Evolutionary conservation across 1,139 yeast genomes (phyloP).

Genomic region (Debaryomyces sp.): DNA sequence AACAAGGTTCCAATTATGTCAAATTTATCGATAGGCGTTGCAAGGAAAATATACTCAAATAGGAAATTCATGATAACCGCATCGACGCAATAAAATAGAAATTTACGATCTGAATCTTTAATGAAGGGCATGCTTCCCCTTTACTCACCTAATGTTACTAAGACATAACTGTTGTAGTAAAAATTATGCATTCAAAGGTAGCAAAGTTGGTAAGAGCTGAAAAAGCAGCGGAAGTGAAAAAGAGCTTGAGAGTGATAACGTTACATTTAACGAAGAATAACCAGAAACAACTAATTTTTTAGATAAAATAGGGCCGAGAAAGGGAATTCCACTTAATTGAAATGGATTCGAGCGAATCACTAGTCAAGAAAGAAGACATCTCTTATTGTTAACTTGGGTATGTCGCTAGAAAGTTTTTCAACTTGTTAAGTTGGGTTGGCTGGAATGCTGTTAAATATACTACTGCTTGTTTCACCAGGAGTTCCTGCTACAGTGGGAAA

Average conservation of each 20-base stretch:
- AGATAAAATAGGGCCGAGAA: slow-evolving; percentile 31
- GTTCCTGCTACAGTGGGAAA: slow-evolving; percentile 41
- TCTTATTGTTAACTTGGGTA: slow-evolving; percentile 25
- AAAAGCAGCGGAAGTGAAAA: neutral
- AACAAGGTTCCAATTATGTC: neutral
- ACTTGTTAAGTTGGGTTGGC: slow-evolving; percentile 35
- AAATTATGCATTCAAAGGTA: neutral
- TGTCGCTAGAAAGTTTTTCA: slow-evolving; percentile 34
- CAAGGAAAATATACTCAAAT: neutral
- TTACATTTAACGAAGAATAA: neutral
- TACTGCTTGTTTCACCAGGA: slow-evolving; percentile 27
- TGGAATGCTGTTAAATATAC: slow-evolving; percentile 40
- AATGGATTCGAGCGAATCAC: slow-evolving; percentile 40
- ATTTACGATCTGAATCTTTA: neutral
- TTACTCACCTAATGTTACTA: neutral
- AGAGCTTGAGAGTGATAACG: neutral
- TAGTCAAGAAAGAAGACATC: slow-evolving; percentile 32
- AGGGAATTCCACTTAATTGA: slow-evolving; percentile 47
- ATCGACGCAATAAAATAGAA: neutral
- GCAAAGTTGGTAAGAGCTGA: neutral
- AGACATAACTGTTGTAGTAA: too few relatives aligned
- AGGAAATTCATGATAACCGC: slow-evolving; percentile 3
- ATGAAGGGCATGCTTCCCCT: neutral
- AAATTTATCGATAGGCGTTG: neutral
- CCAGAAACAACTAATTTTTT: slow-evolving; percentile 20